Base-by-base conservation (phyloP, 1,284 basidiomycete species). In the Irpex sp. region DNA sequence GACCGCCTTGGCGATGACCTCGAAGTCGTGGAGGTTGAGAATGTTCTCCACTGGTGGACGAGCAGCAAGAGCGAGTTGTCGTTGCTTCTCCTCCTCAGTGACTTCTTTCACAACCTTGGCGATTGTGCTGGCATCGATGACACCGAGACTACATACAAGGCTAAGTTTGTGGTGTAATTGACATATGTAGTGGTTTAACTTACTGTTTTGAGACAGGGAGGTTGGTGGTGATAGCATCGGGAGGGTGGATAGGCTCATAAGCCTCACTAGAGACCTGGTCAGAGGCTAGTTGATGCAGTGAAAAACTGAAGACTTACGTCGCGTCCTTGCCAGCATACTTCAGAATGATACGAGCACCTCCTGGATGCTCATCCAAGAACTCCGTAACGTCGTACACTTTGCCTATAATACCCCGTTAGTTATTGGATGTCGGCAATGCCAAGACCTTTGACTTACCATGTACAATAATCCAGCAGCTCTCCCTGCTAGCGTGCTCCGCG, bases 261-360 rank as follows among this genome's bases (percentile, higher is more conserved):
- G 81, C 86, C 66, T 83, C 84, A 2, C 79, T 81, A 26, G 1
- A 13, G 8, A 15, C 8, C 9, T 11, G 4, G 21, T 21, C 19
- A 50, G 15, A 9, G 39, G 19, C 33, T 43, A 39, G 56, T 46
- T 19, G 8, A 2, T 51, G 9, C 5, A 33, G 37, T 5, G 11
- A 19, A 51, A 19, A 26, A n/a, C 5, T 39, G 17, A 15, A 39
- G 6, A 70, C 80, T 70, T 67, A 83, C 80, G 89, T 90, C 2
- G 89, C 90, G 65, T 93, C 90, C 74, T 85, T 87, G 26, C 91
- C 90, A 0, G 88, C 90, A 67, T 91, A 90, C 70, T 87, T 87
- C 68, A 87, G 68, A 65, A 87, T 86, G 67, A 86, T 85, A 65
- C 79, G 84, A 62, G 79, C 80, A 5, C 84, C 84, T 33, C 82